Conservation (phyloP, 2,329 filamentous ascomycete genomes). For the Byssothecium circinans region DNA sequence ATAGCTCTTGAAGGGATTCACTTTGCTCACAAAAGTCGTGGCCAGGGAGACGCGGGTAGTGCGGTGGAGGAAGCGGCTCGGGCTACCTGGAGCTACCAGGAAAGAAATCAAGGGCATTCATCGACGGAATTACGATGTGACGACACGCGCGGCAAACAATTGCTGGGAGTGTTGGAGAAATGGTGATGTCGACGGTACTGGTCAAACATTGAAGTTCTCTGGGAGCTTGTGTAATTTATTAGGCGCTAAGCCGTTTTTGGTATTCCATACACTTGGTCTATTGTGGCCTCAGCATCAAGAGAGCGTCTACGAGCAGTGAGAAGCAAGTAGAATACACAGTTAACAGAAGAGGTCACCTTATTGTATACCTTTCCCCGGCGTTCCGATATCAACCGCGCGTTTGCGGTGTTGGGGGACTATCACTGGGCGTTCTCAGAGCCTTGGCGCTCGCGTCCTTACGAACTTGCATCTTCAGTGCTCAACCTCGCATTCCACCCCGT, state of each 20-base stretch:
- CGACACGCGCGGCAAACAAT: conserved; percentile 1
- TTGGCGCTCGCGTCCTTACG: conserved; percentile 30
- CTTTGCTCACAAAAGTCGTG: conserved; percentile 15
- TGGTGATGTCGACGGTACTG: conserved; percentile 2
- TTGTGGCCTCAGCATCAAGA: neutral
- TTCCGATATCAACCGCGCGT: no score
- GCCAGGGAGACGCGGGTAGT: conserved; percentile 14
- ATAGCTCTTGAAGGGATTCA: neutral
- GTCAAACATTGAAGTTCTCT: neutral
- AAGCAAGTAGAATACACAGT: no score
- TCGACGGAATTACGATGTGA: conserved; percentile 21
- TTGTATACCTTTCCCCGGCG: no score
- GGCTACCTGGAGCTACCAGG: conserved; percentile 39
- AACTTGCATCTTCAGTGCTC: no score
- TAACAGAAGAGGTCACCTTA: no score
- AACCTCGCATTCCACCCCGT: conserved; percentile 16
- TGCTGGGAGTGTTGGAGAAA: neutral
- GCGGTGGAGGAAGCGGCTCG: conserved; percentile 22
- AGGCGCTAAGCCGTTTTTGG: neutral
- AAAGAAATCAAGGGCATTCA: conserved; percentile 41
- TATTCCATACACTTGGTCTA: neutral
- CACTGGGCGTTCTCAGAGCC: no score
- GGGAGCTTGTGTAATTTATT: conserved; percentile 7
- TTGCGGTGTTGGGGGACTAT: no score
- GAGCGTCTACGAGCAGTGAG: no score